Conservation (phyloP, 805 yeast species). For the Sugiyamaella lignohabitans region DNA sequence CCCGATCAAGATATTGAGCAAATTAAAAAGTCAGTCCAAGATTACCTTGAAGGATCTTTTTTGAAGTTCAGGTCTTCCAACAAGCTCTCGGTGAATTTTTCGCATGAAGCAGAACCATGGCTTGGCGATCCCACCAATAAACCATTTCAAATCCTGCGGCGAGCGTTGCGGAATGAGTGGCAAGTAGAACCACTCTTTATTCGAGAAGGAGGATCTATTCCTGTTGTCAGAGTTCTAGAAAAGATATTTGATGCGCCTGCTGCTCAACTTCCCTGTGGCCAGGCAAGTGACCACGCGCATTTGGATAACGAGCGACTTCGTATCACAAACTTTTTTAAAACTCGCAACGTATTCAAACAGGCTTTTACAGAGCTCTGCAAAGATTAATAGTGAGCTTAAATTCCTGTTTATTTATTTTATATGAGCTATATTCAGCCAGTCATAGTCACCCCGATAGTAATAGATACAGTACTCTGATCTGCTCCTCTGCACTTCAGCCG, state of each 20-base stretch:
- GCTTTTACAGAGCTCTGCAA: not conserved
- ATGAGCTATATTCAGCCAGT: too few species aligned
- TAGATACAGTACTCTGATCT: too few species aligned
- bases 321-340: conserved; percentile 66
- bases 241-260: conserved; percentile 80
- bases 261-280: conserved; percentile 95
- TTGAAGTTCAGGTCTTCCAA: conserved; percentile 51
- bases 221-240: conserved; percentile 79
- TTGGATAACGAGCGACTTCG: conserved; percentile 80
- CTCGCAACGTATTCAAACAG: conserved; percentile 47
- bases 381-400: too few species aligned
- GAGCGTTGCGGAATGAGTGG: conserved; percentile 69
- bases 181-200: conserved; percentile 70
- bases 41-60: conserved; percentile 46
- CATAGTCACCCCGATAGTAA: too few species aligned
- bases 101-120: conserved; percentile 95
- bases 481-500: too few species aligned
- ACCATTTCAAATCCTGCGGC: conserved; percentile 60
- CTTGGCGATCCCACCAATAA: conserved; percentile 75
- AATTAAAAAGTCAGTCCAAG: conserved; percentile 46
- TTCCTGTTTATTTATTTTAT: too few species aligned
- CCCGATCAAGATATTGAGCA: conserved; percentile 72
- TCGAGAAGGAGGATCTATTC: conserved; percentile 96
- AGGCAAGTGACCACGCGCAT: conserved; percentile 90
- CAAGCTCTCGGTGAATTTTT: conserved; percentile 50